Evolutionary conservation across 2,329 filamentous ascomycete genomes (phyloP).

Genomic region (Calycina herbarum): DNA sequence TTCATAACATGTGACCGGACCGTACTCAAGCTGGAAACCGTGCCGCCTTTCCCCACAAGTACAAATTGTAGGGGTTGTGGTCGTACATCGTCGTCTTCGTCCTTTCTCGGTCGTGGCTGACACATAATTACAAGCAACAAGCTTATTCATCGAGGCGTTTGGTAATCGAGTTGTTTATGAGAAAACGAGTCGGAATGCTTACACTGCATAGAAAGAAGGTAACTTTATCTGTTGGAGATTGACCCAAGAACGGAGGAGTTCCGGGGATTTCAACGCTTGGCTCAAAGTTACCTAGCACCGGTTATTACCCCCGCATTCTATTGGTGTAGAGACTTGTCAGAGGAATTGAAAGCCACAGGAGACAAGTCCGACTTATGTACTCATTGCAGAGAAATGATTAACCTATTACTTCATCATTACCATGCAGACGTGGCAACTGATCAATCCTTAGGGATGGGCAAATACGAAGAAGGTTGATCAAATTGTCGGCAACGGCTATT

Average conservation of each 20-base stretch:
- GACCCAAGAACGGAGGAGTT: neutral
- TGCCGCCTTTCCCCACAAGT: constrained; percentile 11
- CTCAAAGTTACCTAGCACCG: neutral
- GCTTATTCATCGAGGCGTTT: neutral
- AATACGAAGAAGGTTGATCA: neutral
- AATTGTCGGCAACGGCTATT: constrained; percentile 1
- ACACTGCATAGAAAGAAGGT: neutral
- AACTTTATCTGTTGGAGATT: neutral
- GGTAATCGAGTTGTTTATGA: neutral
- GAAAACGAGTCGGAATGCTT: neutral
- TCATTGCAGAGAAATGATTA: neutral
- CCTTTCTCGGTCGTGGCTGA: neutral
- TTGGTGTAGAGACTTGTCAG: neutral
- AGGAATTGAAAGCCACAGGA: neutral
- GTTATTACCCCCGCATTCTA: neutral
- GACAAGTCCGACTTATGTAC: neutral
- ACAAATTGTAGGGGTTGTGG: constrained; percentile 17
- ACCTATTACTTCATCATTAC: neutral
- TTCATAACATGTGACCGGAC: constrained; percentile 20
- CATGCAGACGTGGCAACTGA: neutral
- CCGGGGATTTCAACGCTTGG: neutral
- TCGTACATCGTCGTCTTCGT: neutral
- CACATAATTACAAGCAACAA: neutral
- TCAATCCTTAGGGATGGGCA: neutral
- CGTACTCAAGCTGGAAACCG: constrained; percentile 9